Percentiles rank a stretch among this genome's conserved stretches.
phyloP scores from a whole-genome alignment of 768 basidiomycete species.

The Kwoniella mangroviensis region DNA sequence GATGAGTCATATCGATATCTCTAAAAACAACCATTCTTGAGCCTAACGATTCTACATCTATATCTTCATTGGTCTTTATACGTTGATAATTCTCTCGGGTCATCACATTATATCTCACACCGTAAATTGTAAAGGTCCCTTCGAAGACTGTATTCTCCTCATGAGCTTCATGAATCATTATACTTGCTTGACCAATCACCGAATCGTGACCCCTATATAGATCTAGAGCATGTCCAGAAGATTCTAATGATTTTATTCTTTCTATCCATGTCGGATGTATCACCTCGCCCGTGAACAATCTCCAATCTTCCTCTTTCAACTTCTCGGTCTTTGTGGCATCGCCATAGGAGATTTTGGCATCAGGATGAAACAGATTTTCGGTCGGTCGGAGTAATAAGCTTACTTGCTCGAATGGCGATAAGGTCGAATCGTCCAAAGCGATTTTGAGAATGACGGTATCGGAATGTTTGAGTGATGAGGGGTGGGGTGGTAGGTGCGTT shows the following conservation, averaged over 20 bases:
- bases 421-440: slow-evolving; percentile 61
- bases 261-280: slow-evolving; percentile 63
- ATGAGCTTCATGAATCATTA: slow-evolving; percentile 69
- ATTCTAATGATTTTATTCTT: slow-evolving; percentile 54
- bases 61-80: slow-evolving; percentile 61
- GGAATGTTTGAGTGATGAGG: slow-evolving; percentile 66
- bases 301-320: slow-evolving; percentile 32
- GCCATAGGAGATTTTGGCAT: slow-evolving; percentile 68
- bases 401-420: slow-evolving; percentile 64
- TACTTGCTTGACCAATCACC: slow-evolving; percentile 75
- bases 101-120: slow-evolving; percentile 71
- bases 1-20: slow-evolving; percentile 70
- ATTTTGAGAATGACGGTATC: slow-evolving; percentile 75
- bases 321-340: not conserved
- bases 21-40: slow-evolving; percentile 71
- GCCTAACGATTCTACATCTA: slow-evolving; percentile 61
- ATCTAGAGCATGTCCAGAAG: slow-evolving; percentile 43
- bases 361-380: slow-evolving; percentile 75
- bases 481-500: slow-evolving; percentile 52
- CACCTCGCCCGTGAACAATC: slow-evolving; percentile 76
- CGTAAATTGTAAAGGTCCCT: slow-evolving; percentile 74
- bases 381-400: slow-evolving; percentile 78
- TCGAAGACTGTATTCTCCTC: slow-evolving; percentile 67
- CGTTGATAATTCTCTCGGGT: slow-evolving; percentile 73
- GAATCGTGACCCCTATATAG: not conserved